phyloP scores from a whole-genome alignment of 257 asterid genomes.

The Verbascum thapsus region DNA sequence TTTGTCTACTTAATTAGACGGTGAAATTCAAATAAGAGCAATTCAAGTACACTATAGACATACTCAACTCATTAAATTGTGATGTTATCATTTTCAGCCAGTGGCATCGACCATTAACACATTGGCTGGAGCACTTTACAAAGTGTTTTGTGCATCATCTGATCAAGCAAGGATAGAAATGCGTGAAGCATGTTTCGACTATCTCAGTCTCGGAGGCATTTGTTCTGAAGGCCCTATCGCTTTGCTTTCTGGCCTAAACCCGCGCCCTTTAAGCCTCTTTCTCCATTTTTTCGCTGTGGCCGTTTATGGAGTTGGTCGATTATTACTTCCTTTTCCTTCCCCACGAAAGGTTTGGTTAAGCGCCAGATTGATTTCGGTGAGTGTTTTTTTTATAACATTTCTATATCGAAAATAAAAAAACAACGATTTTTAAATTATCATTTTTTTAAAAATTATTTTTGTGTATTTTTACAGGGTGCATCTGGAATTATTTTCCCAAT shows the following conservation, averaged over 20 bases:
- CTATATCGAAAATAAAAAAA: too few relatives aligned
- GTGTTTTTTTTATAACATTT: constrained; percentile 26
- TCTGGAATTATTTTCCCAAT: constrained; percentile 73
- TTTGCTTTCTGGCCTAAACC: constrained; percentile 74
- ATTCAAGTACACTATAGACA: background rate
- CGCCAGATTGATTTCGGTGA: constrained; percentile 55
- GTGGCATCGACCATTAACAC: constrained; percentile 83
- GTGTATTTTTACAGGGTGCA: constrained; percentile 46
- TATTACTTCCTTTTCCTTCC: constrained; percentile 70
- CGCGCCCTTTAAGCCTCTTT: constrained; percentile 66
- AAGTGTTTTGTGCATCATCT: constrained; percentile 69
- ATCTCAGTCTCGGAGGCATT: constrained; percentile 66
- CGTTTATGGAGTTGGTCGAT: constrained; percentile 63
- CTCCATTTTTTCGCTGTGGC: constrained; percentile 75
- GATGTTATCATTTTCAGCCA: constrained; percentile 50
- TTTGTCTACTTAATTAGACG: too few relatives aligned
- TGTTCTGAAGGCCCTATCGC: constrained; percentile 62
- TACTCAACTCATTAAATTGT: background rate
- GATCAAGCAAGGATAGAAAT: constrained; percentile 74
- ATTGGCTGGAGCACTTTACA: constrained; percentile 73
- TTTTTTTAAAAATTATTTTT: too few relatives aligned
- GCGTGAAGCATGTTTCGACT: constrained; percentile 74
- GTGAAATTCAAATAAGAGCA: background rate
- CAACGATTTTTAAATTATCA: too few relatives aligned
- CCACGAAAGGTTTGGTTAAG: constrained; percentile 57